These are phyloP conservation scores for Wickerhamomyces silvicola DNA, from an alignment of 805 yeast species.

Conservation along the genomic window DNA sequence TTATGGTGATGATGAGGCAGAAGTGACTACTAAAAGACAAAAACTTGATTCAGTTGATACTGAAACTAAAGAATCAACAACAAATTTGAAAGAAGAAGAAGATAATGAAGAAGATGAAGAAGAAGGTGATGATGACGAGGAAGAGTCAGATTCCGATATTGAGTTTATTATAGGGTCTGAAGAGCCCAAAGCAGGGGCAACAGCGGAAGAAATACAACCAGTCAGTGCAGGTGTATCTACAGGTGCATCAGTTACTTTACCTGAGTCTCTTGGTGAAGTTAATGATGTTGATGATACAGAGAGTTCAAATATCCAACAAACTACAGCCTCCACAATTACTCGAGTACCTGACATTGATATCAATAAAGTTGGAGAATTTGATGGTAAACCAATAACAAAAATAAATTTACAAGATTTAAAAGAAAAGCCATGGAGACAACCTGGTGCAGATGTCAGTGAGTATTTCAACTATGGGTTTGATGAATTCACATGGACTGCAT, in stretches of 20 bases:
- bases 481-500: conserved; percentile 93
- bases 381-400: conserved; percentile 79
- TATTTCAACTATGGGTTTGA: conserved; percentile 96
- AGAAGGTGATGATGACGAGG: conserved; percentile 42
- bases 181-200: conserved; percentile 14
- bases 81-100: neutral
- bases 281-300: conserved; percentile 25
- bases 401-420: conserved; percentile 74
- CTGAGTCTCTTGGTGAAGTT: conserved; percentile 28
- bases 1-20: conserved; percentile 16
- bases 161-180: conserved; percentile 71
- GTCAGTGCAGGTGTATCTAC: conserved; percentile 20
- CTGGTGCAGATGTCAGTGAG: conserved; percentile 92
- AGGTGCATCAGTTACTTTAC: conserved; percentile 23
- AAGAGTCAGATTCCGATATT: conserved; percentile 56
- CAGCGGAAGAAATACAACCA: conserved; percentile 16
- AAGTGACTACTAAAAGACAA: conserved; percentile 4
- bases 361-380: conserved; percentile 64
- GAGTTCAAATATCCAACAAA: conserved; percentile 20
- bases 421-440: conserved; percentile 97
- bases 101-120: conserved; percentile 30
- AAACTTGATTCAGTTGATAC: conserved; percentile 26
- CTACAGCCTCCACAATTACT: conserved; percentile 29
- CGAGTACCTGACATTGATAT: conserved; percentile 50
- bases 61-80: conserved; percentile 15